Percentiles rank a stretch among this genome's conserved stretches.
Conservation (phyloP, 1,284 basidiomycete genomes). For the Fomitopsis palustris region DNA sequence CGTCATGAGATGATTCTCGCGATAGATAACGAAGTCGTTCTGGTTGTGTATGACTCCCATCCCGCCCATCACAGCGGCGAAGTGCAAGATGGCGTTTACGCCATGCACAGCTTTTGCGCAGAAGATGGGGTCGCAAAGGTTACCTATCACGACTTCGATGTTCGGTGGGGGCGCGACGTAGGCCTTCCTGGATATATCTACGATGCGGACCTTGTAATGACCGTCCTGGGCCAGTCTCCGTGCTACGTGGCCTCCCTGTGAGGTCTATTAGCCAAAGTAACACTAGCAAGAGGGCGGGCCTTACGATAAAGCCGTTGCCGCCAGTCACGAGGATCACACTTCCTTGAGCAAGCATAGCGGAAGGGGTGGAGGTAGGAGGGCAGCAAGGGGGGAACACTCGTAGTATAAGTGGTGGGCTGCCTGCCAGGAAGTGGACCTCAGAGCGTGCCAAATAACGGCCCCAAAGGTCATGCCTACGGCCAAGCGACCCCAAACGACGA, state of each 20-base stretch:
- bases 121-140: constrained; percentile 42
- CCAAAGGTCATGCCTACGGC: neutral
- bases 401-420: neutral
- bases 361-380: neutral
- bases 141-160: constrained; percentile 38
- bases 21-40: constrained; percentile 49
- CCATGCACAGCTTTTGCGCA: constrained; percentile 36
- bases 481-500: neutral
- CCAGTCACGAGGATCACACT: constrained; percentile 46
- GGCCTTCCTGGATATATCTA: constrained; percentile 34
- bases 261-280: neutral
- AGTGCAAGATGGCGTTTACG: constrained; percentile 46
- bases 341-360: constrained; percentile 1
- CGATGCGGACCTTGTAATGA: constrained; percentile 36
- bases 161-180: constrained; percentile 25
- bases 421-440: neutral
- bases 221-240: constrained; percentile 32
- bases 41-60: constrained; percentile 55
- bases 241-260: constrained; percentile 52
- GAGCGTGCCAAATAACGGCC: neutral
- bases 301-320: constrained; percentile 56
- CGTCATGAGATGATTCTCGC: constrained; percentile 48
- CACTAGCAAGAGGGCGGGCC: constrained; percentile 11
- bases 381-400: neutral
- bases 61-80: constrained; percentile 58